Evolutionary conservation across 2,329 filamentous ascomycete species (phyloP).

Genomic region (Microcyclosporella mali): DNA sequence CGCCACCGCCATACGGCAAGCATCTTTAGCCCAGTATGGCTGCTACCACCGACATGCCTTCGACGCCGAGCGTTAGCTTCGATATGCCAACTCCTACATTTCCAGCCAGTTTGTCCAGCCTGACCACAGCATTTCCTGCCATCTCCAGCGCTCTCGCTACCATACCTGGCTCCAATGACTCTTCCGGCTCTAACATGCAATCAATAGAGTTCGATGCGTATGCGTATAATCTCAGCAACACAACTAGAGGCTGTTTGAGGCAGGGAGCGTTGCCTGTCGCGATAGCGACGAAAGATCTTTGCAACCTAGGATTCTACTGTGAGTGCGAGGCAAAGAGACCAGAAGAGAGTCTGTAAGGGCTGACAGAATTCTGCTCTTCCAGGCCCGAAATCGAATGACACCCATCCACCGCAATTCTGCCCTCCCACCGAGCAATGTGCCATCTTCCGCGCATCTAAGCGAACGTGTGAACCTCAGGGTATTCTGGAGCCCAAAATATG

Average conservation of each 20-base stretch:
- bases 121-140: neutral
- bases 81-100: neutral
- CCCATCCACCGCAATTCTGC: slow-evolving; percentile 29
- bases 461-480: slow-evolving; percentile 31
- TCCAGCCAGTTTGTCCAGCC: neutral
- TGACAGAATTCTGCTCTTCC: neutral
- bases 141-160: neutral
- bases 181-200: slow-evolving; percentile 16
- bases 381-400: slow-evolving; percentile 25
- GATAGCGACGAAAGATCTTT: slow-evolving; percentile 27
- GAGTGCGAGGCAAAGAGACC: slow-evolving; percentile 8
- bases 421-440: slow-evolving; percentile 24
- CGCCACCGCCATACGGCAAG: neutral
- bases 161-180: neutral
- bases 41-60: neutral
- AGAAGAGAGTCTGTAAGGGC: neutral
- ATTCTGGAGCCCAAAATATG: slow-evolving; percentile 49
- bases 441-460: slow-evolving; percentile 15
- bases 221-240: slow-evolving; percentile 17
- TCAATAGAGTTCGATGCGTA: slow-evolving; percentile 18
- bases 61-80: neutral
- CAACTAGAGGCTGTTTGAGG: slow-evolving; percentile 21
- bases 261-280: slow-evolving; percentile 24
- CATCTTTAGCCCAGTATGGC: slow-evolving; percentile 1
- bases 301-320: slow-evolving; percentile 25